Conservation (phyloP, 345 rosid genomes). For the Boechera stricta region DNA sequence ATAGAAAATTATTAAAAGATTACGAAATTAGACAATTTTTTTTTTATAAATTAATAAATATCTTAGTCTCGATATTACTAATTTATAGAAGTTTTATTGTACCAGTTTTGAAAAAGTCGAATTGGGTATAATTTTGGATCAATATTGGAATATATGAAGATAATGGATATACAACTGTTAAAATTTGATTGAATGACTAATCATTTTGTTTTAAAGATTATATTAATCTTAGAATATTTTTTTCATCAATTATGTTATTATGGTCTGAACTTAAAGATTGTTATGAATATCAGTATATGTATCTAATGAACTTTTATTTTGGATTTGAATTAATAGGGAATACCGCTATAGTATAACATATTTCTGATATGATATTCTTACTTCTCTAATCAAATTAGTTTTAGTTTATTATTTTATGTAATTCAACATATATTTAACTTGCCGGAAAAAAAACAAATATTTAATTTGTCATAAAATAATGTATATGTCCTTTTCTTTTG, state of each 20-base stretch:
- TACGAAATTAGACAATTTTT: no score
- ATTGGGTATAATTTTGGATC: not conserved
- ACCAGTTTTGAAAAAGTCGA: constrained; percentile 1
- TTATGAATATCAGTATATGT: constrained; percentile 3
- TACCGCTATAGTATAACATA: not conserved
- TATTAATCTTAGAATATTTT: not conserved
- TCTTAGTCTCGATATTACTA: no score
- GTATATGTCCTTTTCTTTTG: not conserved
- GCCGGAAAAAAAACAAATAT: no score
- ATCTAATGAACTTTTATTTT: not conserved
- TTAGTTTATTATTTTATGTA: not conserved
- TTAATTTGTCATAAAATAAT: not conserved
- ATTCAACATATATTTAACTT: not conserved
- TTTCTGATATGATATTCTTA: not conserved
- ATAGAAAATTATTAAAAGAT: no score
- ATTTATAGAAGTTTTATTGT: not conserved
- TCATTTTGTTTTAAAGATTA: not conserved
- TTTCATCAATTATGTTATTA: not conserved
- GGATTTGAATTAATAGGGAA: not conserved
- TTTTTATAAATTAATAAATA: no score
- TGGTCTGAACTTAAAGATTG: not conserved
- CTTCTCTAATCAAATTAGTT: not conserved
- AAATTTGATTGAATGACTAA: constrained; percentile 16
- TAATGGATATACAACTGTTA: constrained; percentile 25
- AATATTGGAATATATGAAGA: constrained; percentile 4